Evolutionary conservation across 495 filamentous ascomycete genomes (phyloP), one percentile per base, ranked within the genome.

Genomic region (Penicillium dipodomyicola): DNA sequence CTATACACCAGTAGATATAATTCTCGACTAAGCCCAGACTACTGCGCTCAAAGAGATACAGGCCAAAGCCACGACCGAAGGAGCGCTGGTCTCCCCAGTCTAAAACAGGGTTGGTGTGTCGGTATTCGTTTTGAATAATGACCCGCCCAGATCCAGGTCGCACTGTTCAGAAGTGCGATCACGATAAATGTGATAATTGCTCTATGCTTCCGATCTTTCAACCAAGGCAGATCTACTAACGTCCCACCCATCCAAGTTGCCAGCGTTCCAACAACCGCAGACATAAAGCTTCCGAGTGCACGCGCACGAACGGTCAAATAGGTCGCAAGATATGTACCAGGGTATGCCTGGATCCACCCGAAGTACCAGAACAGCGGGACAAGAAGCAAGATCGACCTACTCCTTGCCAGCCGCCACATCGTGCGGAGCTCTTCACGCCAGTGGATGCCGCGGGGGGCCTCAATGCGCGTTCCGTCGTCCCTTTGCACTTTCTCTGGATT

Each of bases 281-380:
- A 76, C 5, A 74, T 66, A 25, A 81, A 70, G 3, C 72, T 70
- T 7, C 76, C 79, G 5, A 85, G 66, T 0, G 81, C 76, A 0
- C 81, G 72, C 0, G 80, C 62, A 0, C 81, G 74, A 1, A 85
- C 80, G 0, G 76, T 78, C 58, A 85, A 84, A 60, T 84, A 85
- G 33, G 80, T 80, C 8, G 79, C 76, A 37, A 82, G 73, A 61
- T 83, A 84, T 44, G 80, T 83, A 15, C 77, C 77, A 7, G 75
- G 66, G 49, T 84, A 84, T 2, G 80, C 80, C 7, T 71, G 65
- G 46, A 80, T 81, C 76, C 79, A 83, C 41, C 77, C 76, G 60
- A 78, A 79, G 2, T 77, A 76, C 48, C 80, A 70, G 35, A 82
- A 71, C 12, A 84, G 69, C 3, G 81, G 80, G 10, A 81, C 63